Percentiles rank a stretch among this genome's conserved stretches.
Conservation (phyloP, 2,329 filamentous ascomycete genomes). For the Claviceps capensis region DNA sequence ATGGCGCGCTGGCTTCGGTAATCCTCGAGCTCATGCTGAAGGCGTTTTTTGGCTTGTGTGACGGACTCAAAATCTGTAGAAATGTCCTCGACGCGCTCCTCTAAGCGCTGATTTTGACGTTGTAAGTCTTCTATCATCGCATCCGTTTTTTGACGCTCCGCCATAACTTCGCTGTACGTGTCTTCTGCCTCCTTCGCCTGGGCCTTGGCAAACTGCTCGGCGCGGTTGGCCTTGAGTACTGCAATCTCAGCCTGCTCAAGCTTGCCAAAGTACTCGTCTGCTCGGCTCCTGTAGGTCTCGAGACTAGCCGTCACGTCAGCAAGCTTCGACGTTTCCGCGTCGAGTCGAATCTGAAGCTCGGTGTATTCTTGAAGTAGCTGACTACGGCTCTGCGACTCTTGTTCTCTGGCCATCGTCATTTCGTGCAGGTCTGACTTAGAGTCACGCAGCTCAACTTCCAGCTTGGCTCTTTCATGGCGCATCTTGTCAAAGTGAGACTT, state of each 20-base stretch:
- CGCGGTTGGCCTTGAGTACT: conserved; percentile 79
- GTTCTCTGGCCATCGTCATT: conserved; percentile 62
- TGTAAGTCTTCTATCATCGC: conserved; percentile 78
- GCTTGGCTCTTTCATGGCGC: conserved; percentile 61
- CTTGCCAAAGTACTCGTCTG: conserved; percentile 94
- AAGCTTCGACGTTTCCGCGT: conserved; percentile 75
- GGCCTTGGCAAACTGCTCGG: conserved; percentile 85
- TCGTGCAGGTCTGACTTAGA: conserved; percentile 73
- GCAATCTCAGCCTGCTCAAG: conserved; percentile 94
- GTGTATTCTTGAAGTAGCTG: conserved; percentile 87
- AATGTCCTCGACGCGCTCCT: conserved; percentile 83
- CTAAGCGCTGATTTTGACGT: conserved; percentile 74
- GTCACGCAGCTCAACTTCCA: conserved; percentile 83
- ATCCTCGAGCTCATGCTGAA: conserved; percentile 95
- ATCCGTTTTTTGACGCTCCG: conserved; percentile 85
- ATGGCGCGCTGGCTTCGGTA: conserved; percentile 91
- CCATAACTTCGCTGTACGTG: conserved; percentile 76
- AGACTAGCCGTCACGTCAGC: conserved; percentile 75
- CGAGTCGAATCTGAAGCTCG: conserved; percentile 83
- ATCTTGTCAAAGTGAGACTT: conserved; percentile 80
- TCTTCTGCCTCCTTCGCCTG: conserved; percentile 88
- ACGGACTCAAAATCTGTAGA: conserved; percentile 79
- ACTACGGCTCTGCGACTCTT: conserved; percentile 74
- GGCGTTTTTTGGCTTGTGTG: conserved; percentile 78
- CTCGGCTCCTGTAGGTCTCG: conserved; percentile 76